Percentiles rank a stretch among this genome's conserved stretches.
Conservation (phyloP, 140 eudicot species). For the Stevia rebaudiana region DNA sequence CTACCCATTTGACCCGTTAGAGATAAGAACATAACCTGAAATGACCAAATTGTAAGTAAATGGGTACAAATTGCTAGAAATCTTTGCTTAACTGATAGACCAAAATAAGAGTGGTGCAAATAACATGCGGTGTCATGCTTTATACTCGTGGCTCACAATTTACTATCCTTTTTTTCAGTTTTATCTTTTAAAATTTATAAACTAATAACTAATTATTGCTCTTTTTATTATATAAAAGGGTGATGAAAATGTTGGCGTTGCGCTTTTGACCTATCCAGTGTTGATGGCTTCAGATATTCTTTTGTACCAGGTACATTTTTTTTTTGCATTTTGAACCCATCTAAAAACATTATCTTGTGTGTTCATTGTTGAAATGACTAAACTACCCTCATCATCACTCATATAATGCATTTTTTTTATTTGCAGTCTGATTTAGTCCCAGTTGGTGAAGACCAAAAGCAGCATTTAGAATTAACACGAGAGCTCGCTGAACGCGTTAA, state of each 20-base stretch:
- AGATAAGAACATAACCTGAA: background rate
- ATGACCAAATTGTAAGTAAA: background rate
- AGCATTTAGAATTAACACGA: constrained; percentile 90
- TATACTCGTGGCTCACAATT: background rate
- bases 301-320: constrained; percentile 68
- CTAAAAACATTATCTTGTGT: background rate
- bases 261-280: constrained; percentile 92
- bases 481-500: constrained; percentile 93
- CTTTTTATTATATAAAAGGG: constrained; percentile 49
- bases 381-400: constrained; percentile 16
- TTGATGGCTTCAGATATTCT: constrained; percentile 99
- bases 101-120: background rate
- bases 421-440: constrained; percentile 98
- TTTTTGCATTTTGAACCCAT: constrained; percentile 2
- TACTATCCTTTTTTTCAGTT: background rate
- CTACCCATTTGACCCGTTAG: background rate
- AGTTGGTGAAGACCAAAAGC: constrained; percentile 98
- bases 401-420: constrained; percentile 24
- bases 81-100: background rate
- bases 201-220: background rate
- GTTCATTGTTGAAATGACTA: constrained; percentile 7
- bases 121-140: background rate
- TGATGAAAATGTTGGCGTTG: constrained; percentile 96
- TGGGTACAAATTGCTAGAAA: background rate
- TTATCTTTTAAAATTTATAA: background rate